Conservation (phyloP, 1,284 basidiomycete species). For the Ustilago vetiveriae region DNA sequence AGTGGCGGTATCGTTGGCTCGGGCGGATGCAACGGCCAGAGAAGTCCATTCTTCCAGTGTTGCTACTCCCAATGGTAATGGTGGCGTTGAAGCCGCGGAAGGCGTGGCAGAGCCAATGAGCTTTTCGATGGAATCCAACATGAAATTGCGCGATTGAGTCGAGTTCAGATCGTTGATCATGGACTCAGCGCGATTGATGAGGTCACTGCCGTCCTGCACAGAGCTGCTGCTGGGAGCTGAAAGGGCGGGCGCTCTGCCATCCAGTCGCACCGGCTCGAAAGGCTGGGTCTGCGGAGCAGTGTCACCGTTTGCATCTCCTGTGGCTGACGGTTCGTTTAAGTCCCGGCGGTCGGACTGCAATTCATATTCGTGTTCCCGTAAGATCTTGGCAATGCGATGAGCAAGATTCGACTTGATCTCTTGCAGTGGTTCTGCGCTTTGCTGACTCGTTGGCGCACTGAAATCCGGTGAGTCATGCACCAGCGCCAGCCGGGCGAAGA, state of each 20-base stretch:
- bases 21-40: constrained; percentile 47
- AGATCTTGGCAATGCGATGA: constrained; percentile 30
- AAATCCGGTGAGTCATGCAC: constrained; percentile 11
- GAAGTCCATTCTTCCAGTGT: constrained; percentile 52
- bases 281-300: not conserved
- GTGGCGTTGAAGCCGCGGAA: not conserved
- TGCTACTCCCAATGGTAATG: constrained; percentile 40
- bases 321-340: not conserved
- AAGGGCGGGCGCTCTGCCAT: constrained; percentile 4
- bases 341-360: constrained; percentile 4
- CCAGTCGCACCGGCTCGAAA: constrained; percentile 16
- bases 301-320: not conserved
- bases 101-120: constrained; percentile 9
- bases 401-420: constrained; percentile 40
- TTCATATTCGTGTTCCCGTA: constrained; percentile 24
- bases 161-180: constrained; percentile 34
- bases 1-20: constrained; percentile 22
- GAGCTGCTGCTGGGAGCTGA: not conserved
- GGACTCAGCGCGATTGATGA: constrained; percentile 20
- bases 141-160: constrained; percentile 17
- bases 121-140: constrained; percentile 37
- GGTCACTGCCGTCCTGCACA: not conserved
- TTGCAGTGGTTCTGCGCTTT: constrained; percentile 12
- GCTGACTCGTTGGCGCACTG: not conserved
- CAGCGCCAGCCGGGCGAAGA: constrained; percentile 40